phyloP scores from a whole-genome alignment of 371 early-diverging fungal genomes.

The Choanephora cucurbitarum region DNA sequence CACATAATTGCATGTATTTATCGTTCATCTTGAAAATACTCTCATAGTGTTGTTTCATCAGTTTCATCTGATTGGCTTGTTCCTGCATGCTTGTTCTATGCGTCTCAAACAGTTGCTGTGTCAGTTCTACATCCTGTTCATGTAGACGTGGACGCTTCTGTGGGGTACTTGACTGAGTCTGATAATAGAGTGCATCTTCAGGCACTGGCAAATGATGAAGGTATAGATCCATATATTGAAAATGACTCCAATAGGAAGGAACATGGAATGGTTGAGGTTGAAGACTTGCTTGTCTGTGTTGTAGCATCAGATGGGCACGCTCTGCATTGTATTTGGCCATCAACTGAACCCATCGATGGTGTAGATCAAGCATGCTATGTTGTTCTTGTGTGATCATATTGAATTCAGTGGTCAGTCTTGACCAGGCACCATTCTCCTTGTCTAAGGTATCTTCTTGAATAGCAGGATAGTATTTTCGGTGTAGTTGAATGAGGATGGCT shows the following conservation, averaged over 20 bases:
- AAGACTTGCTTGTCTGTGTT: background rate
- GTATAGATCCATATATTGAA: slow-evolving; percentile 17
- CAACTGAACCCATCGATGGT: slow-evolving; percentile 4
- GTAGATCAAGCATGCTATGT: background rate
- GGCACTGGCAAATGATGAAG: slow-evolving; percentile 9
- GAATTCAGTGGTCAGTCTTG: slow-evolving; percentile 7
- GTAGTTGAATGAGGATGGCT: slow-evolving; percentile 10
- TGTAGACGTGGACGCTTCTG: background rate
- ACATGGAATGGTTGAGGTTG: slow-evolving; percentile 1
- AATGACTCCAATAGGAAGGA: slow-evolving; percentile 15
- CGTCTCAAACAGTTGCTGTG: slow-evolving; percentile 1
- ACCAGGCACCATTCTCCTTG: background rate
- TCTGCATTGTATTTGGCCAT: slow-evolving; percentile 18
- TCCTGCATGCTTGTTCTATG: slow-evolving; percentile 9
- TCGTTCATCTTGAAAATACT: slow-evolving; percentile 9
- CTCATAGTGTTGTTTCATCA: slow-evolving; percentile 3
- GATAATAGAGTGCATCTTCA: background rate
- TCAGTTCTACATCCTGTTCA: background rate
- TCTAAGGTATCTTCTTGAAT: background rate
- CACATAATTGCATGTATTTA: slow-evolving; percentile 10
- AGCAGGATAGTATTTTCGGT: slow-evolving; percentile 8
- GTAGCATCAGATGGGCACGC: slow-evolving; percentile 5
- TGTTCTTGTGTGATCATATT: slow-evolving; percentile 10
- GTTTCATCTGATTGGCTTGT: no score
- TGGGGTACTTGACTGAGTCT: background rate